Base-by-base conservation (phyloP, 2,329 filamentous ascomycete species). In the Epichloe uncinata region DNA sequence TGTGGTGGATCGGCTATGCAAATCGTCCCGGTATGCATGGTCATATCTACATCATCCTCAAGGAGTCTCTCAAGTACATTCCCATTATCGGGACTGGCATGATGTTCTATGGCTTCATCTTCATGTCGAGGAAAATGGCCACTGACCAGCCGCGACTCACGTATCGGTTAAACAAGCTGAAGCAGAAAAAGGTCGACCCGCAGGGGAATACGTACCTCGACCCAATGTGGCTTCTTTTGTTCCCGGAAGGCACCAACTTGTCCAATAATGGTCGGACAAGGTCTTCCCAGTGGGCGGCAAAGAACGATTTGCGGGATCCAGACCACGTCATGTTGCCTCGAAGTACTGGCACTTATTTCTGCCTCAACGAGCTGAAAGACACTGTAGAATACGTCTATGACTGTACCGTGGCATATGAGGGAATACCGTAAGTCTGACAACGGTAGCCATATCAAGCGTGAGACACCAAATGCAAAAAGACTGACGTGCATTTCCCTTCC, bases 321-420 rank as follows among this genome's bases (percentile, higher is more conserved):
- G 77, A 85, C 59, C 86, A 94, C 61, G 66, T 85, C 49, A 74
- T 95, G 56, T 68, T 94, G 2, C 88, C 88, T 1, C 75, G 88
- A 48, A 89, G 85, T 63, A 93, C 87, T 0, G 88, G 88, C 45
- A 77, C 85, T 54, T 84, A 79, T 56, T 94, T 89, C 61, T 90
- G 85, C 58, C 67, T 95, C 42, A 82, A 82, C 54, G 82, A 94
- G 64, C 70, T 95, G 13, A 79, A 79, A 58, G 78, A 76, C 8
- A 83, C 82, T 0, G 80, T 90, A 0, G 85, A 93, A 11, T 94
- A 87, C 69, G 72, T 95, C 1, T 95, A 95, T 58, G 88, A 95
- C 67, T 96, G 90, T 66, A 97, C 93, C 0, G 84, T 98, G 50
- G 90, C 88, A 4, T 98, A 98, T 62, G 91, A 96, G 67, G 91